Percentiles rank a stretch among this genome's conserved stretches.
Evolutionary conservation across 2,329 filamentous ascomycete species (phyloP).

Genomic region (Penicillium sp.): DNA sequence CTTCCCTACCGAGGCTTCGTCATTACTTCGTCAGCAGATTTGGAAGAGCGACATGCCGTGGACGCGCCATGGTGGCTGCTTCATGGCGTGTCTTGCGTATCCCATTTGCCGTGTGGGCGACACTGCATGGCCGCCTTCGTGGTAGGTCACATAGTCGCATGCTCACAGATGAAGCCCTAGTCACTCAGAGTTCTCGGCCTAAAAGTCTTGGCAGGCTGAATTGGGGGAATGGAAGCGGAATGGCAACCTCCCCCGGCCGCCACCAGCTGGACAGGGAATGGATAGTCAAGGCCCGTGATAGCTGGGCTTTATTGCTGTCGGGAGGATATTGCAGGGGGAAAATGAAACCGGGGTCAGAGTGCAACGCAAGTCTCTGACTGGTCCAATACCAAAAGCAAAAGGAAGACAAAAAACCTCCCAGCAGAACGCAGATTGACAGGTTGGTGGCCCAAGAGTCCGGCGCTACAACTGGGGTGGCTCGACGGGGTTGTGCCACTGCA

Average conservation of each 20-base stretch:
- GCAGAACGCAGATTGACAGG: neutral
- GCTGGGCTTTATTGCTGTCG: no score
- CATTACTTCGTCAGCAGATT: no score
- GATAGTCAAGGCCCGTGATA: neutral
- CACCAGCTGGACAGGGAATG: neutral
- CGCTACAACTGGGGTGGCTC: neutral
- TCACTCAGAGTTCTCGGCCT: neutral
- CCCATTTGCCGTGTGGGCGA: neutral
- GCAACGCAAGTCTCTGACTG: neutral
- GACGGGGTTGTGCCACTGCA: neutral
- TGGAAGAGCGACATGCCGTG: neutral
- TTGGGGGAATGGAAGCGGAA: neutral
- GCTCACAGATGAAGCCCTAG: neutral
- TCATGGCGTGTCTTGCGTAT: neutral
- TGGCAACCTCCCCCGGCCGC: neutral
- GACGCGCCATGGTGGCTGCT: constrained; percentile 1
- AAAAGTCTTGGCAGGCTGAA: neutral
- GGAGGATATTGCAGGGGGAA: neutral
- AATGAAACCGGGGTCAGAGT: neutral
- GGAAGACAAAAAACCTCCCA: neutral
- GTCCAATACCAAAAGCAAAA: neutral
- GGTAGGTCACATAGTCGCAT: constrained; percentile 1
- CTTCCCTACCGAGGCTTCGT: neutral
- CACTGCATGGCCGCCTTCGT: neutral
- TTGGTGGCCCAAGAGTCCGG: neutral